Evolutionary conservation across 129 eudicot species (phyloP), one percentile per base, ranked within the genome.

Genomic region (Pulicaria dysenterica): DNA sequence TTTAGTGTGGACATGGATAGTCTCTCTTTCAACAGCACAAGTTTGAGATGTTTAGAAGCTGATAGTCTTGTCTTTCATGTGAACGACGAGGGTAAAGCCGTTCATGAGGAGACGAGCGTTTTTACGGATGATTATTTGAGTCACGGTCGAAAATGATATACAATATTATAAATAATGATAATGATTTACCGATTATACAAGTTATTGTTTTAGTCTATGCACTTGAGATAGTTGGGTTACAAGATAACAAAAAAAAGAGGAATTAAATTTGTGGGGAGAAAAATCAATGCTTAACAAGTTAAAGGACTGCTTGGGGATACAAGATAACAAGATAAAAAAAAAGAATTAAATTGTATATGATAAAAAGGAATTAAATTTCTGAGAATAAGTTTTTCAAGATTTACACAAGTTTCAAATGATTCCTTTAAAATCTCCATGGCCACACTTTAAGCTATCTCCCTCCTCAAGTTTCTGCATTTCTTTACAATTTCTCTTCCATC

Each of bases 1-100:
- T 90, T 90, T 79, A 81, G 24, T 31, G 81, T 87, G 37, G 89
- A 83, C 41, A 83, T 90, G 71, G 96, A 90, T 12, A 81, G 87
- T 38, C 3, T 80, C 3, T 88, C 86, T 3, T 81, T 87, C 41
- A 84, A 69, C 7, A 83, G 96, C 58, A 70, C 78, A 3, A 83
- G 78, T 50, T 49, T 87, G 79, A 85, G 91, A 60, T 85, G 96
- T 60, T 81, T 90, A 54, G 96, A 90, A 54, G 66, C 72, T 3
- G 71, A 74, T 57, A 83, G 82, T 76, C 11, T 78, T 3, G 76
- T 88, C 14, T 67, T 89, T 55, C 79, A 78, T 50, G 75, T 68
- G 8, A 83, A 79, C 58, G 64, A 45, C 1, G 49, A 49, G 7
- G 75, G 76, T 59, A 67, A 66, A 63, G 58, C 64, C 1, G 43